Conservation (phyloP, 352 stramenopile genomes). For the Globisporangium iwayamae region DNA sequence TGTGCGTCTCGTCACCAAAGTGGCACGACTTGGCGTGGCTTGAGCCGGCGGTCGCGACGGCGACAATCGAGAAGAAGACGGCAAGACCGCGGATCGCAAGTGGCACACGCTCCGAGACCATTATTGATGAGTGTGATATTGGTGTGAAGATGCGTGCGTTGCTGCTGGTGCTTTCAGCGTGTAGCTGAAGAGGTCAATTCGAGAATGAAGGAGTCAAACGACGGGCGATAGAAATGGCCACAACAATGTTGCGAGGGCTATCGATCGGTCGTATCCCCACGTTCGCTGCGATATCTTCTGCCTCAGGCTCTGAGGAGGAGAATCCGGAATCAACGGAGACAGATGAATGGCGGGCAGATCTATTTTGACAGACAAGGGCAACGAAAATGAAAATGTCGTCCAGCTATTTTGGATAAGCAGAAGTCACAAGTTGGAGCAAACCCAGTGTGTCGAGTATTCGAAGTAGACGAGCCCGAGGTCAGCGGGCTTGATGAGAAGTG, state of each 20-base stretch:
- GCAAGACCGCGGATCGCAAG: slow-evolving; percentile 36
- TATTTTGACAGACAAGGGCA: background rate
- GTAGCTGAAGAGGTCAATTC: background rate
- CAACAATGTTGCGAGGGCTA: background rate
- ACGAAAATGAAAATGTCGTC: background rate
- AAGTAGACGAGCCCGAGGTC: no score
- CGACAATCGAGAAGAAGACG: slow-evolving; percentile 40
- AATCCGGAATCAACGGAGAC: background rate
- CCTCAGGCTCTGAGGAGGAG: background rate
- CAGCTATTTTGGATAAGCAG: background rate
- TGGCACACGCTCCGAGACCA: slow-evolving; percentile 36
- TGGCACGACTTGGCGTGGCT: slow-evolving; percentile 51
- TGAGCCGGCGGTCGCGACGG: slow-evolving; percentile 29
- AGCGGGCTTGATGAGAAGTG: no score
- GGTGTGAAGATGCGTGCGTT: background rate
- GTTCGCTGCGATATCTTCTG: background rate
- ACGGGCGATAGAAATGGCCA: background rate
- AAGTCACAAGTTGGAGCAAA: background rate
- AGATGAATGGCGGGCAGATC: background rate
- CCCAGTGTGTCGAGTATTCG: background rate
- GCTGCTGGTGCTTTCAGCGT: background rate
- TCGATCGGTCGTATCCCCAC: background rate
- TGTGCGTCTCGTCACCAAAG: slow-evolving; percentile 48
- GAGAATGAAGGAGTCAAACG: background rate
- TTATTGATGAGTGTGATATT: background rate